Evolutionary conservation across 176 grass and related monocot genomes (phyloP), one percentile per base, ranked within the genome.

Genomic region (Chrysopogon serrulatus): DNA sequence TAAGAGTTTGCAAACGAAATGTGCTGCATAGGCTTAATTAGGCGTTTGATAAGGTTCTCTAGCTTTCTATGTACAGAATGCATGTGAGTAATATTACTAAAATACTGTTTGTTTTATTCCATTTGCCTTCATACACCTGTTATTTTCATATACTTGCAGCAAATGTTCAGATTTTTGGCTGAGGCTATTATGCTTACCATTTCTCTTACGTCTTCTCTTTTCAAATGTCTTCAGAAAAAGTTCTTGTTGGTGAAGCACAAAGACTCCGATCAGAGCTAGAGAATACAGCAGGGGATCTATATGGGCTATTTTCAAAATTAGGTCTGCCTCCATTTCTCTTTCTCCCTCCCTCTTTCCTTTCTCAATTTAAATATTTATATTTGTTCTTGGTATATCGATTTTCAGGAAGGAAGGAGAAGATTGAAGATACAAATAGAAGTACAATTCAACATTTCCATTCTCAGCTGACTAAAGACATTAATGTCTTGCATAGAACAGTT

Each of bases 271-370:
- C 74, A 33, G 87, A 97, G 64, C 80, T 94, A 37, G 92, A 90
- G 86, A 86, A 88, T 77, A 82, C 87, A 90, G 47, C 88, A 68
- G 74, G 64, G 4, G 90, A 97, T 83, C 76, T 97, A 72, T 90
- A 88, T 87, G 87, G 89, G 66, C 69, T 97, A 73, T 97, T 94
- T 84, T 94, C 88, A 53, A 94, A 97, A 88, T 82, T 97, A 83
- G 94, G 90, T 97, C 32, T 18, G 86, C 77, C 39, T 78, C 26
- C 30, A 36, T 67, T 71, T 71, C 42, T 28, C 33, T 80, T 7
- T 54, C 19, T n/a, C n/a, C n/a, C n/a, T 26, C 56, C n/a, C 3
- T 26, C 56, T 59, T 13, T 59, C 10, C 2, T 26, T 59, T 59
- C 8, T 59, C n/a, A 59, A 62, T 69, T 51, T 31, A 82, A 40